Evolutionary conservation across 2,329 filamentous ascomycete genomes (phyloP).

Genomic region (Mycogone perniciosa): DNA sequence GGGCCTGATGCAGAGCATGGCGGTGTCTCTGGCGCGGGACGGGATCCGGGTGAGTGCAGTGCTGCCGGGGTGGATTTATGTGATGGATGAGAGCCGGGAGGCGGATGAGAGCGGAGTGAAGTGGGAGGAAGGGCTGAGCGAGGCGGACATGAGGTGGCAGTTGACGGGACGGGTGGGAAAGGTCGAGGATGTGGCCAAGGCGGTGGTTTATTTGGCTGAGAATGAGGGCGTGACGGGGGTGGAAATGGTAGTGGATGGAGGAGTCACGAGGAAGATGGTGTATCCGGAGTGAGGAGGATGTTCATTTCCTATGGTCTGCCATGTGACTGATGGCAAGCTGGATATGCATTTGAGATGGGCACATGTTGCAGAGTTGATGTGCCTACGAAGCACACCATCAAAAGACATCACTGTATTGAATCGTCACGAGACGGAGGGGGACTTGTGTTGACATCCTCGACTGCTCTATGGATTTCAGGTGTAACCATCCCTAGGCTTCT

Average conservation of each 20-base stretch:
- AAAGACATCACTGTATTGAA: too few species aligned
- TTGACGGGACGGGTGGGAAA: constrained; percentile 43
- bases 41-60: constrained; percentile 43
- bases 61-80: constrained; percentile 47
- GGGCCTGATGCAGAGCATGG: constrained; percentile 43
- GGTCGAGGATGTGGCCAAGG: constrained; percentile 35
- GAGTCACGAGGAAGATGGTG: constrained; percentile 26
- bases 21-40: constrained; percentile 36
- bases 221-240: constrained; percentile 24
- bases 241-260: constrained; percentile 25
- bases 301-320: too few species aligned
- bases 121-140: constrained; percentile 41
- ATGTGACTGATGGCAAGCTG: too few species aligned
- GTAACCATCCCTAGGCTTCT: too few species aligned
- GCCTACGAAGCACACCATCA: too few species aligned
- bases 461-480: too few species aligned
- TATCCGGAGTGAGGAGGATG: constrained; percentile 21
- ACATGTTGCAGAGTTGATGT: too few species aligned
- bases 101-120: constrained; percentile 30
- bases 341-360: too few species aligned
- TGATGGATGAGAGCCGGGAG: constrained; percentile 29
- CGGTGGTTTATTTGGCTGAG: constrained; percentile 22
- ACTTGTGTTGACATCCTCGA: too few species aligned
- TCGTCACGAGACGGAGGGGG: too few species aligned
- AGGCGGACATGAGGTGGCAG: constrained; percentile 43